phyloP scores from a whole-genome alignment of 768 basidiomycete species.

The Lentinula boryana region DNA sequence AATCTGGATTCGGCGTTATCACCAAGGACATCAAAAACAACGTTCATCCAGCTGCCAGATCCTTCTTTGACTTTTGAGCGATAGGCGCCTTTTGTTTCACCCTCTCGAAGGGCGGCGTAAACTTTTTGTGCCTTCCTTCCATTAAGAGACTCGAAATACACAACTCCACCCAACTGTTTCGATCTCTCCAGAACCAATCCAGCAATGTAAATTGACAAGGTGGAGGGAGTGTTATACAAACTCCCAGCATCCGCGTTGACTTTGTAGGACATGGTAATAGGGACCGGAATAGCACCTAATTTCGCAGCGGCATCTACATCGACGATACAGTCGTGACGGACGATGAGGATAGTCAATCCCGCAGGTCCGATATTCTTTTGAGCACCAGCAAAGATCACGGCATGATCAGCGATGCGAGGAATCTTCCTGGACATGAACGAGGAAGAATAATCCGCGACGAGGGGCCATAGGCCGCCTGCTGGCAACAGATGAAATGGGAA shows the following conservation, averaged over 20 bases:
- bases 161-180: slow-evolving; percentile 57
- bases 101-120: slow-evolving; percentile 67
- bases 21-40: slow-evolving; percentile 74
- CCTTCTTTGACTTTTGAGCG: slow-evolving; percentile 65
- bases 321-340: slow-evolving; percentile 91
- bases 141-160: slow-evolving; percentile 62
- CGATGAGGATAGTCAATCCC: slow-evolving; percentile 88
- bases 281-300: slow-evolving; percentile 71
- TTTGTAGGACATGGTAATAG: slow-evolving; percentile 79
- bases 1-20: slow-evolving; percentile 73
- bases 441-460: slow-evolving; percentile 94
- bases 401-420: slow-evolving; percentile 81
- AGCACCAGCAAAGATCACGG: slow-evolving; percentile 92
- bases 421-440: slow-evolving; percentile 97
- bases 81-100: slow-evolving; percentile 66
- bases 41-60: slow-evolving; percentile 93
- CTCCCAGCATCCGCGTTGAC: slow-evolving; percentile 68
- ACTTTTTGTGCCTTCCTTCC: slow-evolving; percentile 69
- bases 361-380: slow-evolving; percentile 98
- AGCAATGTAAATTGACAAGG: slow-evolving; percentile 86
- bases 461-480: slow-evolving; percentile 52
- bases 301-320: slow-evolving; percentile 75
- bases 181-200: slow-evolving; percentile 78
- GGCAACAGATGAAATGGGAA: slow-evolving; percentile 83
- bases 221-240: slow-evolving; percentile 91